phyloP scores from a whole-genome alignment of 2,329 filamentous ascomycete genomes.

The Podosphaera xanthii region DNA sequence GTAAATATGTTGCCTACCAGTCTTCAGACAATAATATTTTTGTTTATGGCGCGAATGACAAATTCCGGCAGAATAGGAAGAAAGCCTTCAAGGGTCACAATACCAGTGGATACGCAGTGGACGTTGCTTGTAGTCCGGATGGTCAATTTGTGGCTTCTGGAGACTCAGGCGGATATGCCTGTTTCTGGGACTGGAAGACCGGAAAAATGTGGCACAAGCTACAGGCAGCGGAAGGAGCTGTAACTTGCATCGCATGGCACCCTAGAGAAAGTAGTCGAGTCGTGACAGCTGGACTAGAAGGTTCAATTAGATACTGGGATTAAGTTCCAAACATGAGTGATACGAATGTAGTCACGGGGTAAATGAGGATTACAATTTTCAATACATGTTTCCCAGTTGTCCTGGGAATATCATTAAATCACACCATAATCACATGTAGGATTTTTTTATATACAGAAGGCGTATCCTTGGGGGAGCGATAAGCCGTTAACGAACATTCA shows the following conservation, averaged over 20 bases:
- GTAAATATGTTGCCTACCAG: conserved; percentile 89
- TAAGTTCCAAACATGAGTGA: conserved; percentile 19
- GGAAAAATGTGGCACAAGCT: conserved; percentile 99
- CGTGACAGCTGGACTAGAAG: conserved; percentile 71
- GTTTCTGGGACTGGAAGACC: conserved; percentile 99
- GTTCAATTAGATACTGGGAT: conserved; percentile 83
- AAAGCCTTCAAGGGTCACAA: conserved; percentile 94
- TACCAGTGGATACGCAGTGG: conserved; percentile 80
- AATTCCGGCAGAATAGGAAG: conserved; percentile 92
- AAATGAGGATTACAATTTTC: too few relatives aligned
- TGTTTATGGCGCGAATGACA: conserved; percentile 83
- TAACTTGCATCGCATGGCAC: conserved; percentile 85
- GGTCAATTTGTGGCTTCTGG: conserved; percentile 77
- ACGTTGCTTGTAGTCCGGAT: conserved; percentile 70
- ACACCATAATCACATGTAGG: too few relatives aligned
- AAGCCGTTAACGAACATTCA: too few relatives aligned
- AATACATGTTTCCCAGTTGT: too few relatives aligned
- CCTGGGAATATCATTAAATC: too few relatives aligned
- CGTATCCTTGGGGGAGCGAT: too few relatives aligned
- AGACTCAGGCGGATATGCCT: conserved; percentile 71
- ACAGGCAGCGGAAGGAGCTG: conserved; percentile 55
- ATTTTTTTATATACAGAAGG: too few relatives aligned
- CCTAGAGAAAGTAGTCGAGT: conserved; percentile 95
- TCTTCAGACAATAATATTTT: conserved; percentile 89
- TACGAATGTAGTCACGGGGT: too few relatives aligned